A percentile compares a stretch with the other conserved stretches of the same genome.
Conservation (phyloP, 345 rosid species). For the Noccaea bulbosa region DNA sequence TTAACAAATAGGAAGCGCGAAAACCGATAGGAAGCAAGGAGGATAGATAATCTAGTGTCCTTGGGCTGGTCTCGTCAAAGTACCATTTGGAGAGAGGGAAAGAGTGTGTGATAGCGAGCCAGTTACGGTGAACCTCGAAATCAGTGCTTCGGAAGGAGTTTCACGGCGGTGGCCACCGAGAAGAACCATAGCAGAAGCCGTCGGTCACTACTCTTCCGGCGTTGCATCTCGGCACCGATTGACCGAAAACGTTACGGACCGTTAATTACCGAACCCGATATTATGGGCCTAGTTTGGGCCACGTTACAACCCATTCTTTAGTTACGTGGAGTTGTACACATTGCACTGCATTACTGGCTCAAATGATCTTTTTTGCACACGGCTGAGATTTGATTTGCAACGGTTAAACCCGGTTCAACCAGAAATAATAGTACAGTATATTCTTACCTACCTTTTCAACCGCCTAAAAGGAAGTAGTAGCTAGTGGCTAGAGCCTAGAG, state of each 20-base stretch:
- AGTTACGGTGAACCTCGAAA: constrained; percentile 94
- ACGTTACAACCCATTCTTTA: background rate
- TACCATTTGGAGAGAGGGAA: constrained; percentile 87
- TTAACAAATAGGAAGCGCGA: constrained; percentile 42
- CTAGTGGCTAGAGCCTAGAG: constrained; percentile 20
- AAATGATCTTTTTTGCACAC: too few species aligned
- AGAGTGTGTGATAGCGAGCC: constrained; percentile 86
- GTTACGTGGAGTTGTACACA: constrained; percentile 21
- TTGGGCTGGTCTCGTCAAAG: constrained; percentile 79
- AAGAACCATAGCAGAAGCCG: constrained; percentile 62
- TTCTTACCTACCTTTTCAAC: constrained; percentile 9
- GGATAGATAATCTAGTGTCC: constrained; percentile 99
- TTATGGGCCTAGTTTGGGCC: background rate
- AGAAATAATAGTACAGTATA: background rate
- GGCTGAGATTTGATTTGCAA: background rate
- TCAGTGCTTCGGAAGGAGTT: constrained; percentile 83
- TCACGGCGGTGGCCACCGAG: constrained; percentile 57
- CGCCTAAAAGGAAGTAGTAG: constrained; percentile 9
- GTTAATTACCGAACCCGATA: constrained; percentile 4
- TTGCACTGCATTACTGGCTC: background rate
- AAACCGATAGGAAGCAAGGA: constrained; percentile 59
- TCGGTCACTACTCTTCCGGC: constrained; percentile 13
- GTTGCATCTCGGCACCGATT: constrained; percentile 24
- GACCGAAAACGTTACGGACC: background rate
- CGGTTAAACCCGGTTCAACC: background rate